Evolutionary conservation across 148 eudicot species (phyloP), one percentile per base, ranked within the genome.

Genomic region (Diospyros kaki): DNA sequence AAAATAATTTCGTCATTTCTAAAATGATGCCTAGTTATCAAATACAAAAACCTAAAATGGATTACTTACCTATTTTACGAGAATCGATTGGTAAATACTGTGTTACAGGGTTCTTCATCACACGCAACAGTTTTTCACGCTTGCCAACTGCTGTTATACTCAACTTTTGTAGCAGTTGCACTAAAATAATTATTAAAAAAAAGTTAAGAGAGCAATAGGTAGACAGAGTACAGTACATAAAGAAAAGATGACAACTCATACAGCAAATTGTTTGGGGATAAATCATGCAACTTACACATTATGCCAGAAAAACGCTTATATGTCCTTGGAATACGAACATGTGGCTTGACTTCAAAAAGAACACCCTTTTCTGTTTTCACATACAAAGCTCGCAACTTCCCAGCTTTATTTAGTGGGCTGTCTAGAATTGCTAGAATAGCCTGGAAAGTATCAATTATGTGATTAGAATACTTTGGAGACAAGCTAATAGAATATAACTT

Each of bases 251-350:
- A 45, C n/a, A 69, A 1, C 14, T 1, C 42, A 43, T 44, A 52
- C 42, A 46, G 63, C 17, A 61, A 46, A 15, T 4, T 48, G 45
- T 18, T 65, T 62, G 4, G 65, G 50, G 5, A 53, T 66, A 15
- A 43, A 53, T 58, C 71, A 28, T 43, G 46, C n/a, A 75, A 89
- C 98, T 90, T 81, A 92, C 98, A 88, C 92, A 95, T 95, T 69
- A 95, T 84, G 38, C 98, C 98, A 74, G 98, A 87, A 54, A 95
- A 92, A 38, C 98, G 89, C 78, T 90, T 89, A 67, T 83, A 90
- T 63, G 97, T 94, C 81, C 98, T 92, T 46, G 98, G 98, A 80
- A 95, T 88, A 78, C 98, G 98, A 68, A 86, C 94, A 75, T 84
- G 87, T 68, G 98, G 98, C 61, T 92, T 95, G 52, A 95, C 88